A percentile compares a stretch with the other conserved stretches of the same genome.
These are phyloP conservation scores for Gonapodya prolifera DNA, from an alignment of 192 early-diverging fungal genomes.

Conservation along the genomic window DNA sequence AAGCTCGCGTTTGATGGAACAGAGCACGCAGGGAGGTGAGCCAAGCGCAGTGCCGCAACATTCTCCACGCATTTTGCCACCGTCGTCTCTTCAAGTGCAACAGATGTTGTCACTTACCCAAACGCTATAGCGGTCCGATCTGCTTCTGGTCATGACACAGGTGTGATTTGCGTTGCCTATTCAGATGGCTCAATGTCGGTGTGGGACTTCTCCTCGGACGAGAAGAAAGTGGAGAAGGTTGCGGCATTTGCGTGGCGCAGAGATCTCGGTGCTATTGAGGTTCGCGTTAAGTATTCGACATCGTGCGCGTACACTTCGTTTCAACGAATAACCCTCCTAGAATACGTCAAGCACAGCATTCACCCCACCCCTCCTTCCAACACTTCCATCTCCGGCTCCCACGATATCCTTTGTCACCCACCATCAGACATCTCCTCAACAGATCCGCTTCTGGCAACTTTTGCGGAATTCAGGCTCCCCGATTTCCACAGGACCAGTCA, in stretches of 20 bases:
- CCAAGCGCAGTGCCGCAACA: background rate
- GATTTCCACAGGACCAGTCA: background rate
- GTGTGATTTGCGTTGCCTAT: background rate
- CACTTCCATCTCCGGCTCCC: background rate
- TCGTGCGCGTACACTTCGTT: too few relatives aligned
- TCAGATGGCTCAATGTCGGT: background rate
- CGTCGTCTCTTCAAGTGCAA: background rate
- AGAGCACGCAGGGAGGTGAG: background rate
- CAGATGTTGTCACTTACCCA: background rate
- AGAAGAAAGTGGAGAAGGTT: background rate
- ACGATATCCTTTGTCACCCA: background rate
- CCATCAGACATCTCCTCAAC: background rate
- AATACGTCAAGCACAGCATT: too few relatives aligned
- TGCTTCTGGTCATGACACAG: background rate
- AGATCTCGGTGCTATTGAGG: background rate
- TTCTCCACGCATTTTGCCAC: too few relatives aligned
- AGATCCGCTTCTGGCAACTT: background rate
- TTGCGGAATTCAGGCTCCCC: background rate
- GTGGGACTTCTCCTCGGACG: background rate
- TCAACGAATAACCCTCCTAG: too few relatives aligned
- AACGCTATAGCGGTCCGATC: background rate
- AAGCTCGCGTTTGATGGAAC: conserved; percentile 18
- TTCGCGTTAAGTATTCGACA: too few relatives aligned
- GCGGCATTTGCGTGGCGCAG: background rate
- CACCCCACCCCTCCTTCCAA: background rate